These are phyloP conservation scores for Saccharomyces pastorianus DNA, from an alignment of 1,139 yeast genomes.

Conservation along the genomic window DNA sequence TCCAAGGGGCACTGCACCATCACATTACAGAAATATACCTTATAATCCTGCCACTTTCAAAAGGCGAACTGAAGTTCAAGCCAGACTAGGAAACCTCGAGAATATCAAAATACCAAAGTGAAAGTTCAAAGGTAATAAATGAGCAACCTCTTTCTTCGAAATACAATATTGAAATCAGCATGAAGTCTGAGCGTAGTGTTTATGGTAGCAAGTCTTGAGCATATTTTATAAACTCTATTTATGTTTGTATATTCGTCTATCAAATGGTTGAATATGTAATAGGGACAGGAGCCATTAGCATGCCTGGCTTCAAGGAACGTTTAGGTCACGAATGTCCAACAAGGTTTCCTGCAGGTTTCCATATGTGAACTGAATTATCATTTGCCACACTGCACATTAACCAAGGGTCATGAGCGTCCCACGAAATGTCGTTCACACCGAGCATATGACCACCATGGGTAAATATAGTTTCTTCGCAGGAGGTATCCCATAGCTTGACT, in stretches of 20 bases:
- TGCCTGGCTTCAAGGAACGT: neutral
- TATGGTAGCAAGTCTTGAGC: neutral
- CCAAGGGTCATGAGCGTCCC: conserved; percentile 80
- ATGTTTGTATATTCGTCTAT: neutral
- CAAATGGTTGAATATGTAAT: neutral
- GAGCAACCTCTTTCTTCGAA: neutral
- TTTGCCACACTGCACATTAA: conserved; percentile 76
- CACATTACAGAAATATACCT: conserved; percentile 21
- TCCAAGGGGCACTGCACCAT: conserved; percentile 34
- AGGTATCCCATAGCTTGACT: conserved; percentile 64
- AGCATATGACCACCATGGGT: conserved; percentile 87
- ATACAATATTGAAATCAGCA: neutral
- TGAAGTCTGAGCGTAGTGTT: neutral
- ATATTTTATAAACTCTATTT: neutral
- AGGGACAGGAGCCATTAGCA: neutral
- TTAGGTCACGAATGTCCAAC: conserved; percentile 10
- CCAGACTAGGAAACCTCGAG: conserved; percentile 13
- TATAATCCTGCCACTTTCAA: conserved; percentile 20
- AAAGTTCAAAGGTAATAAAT: neutral
- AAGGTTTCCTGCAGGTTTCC: conserved; percentile 51
- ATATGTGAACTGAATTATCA: conserved; percentile 80
- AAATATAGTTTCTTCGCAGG: conserved; percentile 45
- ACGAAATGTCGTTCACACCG: conserved; percentile 76
- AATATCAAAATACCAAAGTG: conserved; percentile 12
- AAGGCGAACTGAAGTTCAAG: conserved; percentile 9